Conservation (phyloP, 495 filamentous ascomycete species). For the Bacidia gigantensis region DNA sequence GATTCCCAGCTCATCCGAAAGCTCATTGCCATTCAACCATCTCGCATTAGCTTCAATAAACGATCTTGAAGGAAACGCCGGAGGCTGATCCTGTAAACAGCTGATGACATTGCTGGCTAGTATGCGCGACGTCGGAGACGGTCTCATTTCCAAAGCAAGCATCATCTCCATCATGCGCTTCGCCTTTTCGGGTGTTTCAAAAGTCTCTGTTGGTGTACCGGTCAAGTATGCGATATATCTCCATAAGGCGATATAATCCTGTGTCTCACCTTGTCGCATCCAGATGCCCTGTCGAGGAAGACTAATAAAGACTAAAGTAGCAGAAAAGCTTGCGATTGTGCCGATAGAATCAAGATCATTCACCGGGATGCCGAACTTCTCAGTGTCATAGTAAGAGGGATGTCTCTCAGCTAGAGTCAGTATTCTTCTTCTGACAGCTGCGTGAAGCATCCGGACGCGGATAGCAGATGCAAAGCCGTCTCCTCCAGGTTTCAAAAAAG, state of each 20-base stretch:
- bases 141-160: slow-evolving; percentile 43
- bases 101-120: slow-evolving; percentile 59
- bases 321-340: slow-evolving; percentile 52
- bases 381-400: slow-evolving; percentile 46
- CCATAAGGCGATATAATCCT: slow-evolving; percentile 58
- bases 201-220: slow-evolving; percentile 42
- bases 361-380: slow-evolving; percentile 48
- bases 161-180: slow-evolving; percentile 47
- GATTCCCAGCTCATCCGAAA: slow-evolving; percentile 45
- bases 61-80: slow-evolving; percentile 34
- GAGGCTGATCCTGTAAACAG: slow-evolving; percentile 42
- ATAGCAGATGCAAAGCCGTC: slow-evolving; percentile 50
- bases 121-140: slow-evolving; percentile 40
- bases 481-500: slow-evolving; percentile 50
- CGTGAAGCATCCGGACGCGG: slow-evolving; percentile 57
- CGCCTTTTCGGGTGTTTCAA: slow-evolving; percentile 41
- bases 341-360: slow-evolving; percentile 56
- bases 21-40: slow-evolving; percentile 37
- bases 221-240: slow-evolving; percentile 53
- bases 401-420: slow-evolving; percentile 34
- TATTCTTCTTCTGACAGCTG: slow-evolving; percentile 53
- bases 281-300: slow-evolving; percentile 56
- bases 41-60: slow-evolving; percentile 33
- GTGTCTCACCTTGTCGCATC: slow-evolving; percentile 39
- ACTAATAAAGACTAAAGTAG: slow-evolving; percentile 48